Evolutionary conservation across 352 stramenopile species (phyloP), one percentile per base, ranked within the genome.

Genomic region (Halophytophthora batemanensis): DNA sequence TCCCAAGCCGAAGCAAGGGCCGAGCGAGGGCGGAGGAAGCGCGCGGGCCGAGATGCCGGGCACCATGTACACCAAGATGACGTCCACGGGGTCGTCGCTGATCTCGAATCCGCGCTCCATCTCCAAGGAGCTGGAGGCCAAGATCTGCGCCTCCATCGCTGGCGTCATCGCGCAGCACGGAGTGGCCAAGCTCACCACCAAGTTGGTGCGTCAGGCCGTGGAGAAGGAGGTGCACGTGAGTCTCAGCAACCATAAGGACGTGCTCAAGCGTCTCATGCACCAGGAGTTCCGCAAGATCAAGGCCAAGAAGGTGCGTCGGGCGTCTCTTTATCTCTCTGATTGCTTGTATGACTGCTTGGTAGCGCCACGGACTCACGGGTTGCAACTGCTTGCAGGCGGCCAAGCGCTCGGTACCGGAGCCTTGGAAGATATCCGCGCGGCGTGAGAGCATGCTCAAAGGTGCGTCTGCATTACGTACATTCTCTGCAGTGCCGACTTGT

Each of bases 241-340:
- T 53, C 71, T 95, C 31, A 78, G 75, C 53, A 91, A 83, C 69
- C 84, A 95, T 71, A 93, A 93, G 53, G 84, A 95, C 41, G 73
- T 93, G 45, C 77, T 95, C 45, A 95, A 95, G 74, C 82, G 84
- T 15, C 59, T 95, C 22, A 91, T 95, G 82, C 84, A 92, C 53
- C 79, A 90, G 44, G 82, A 93, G 49, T 71, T 93, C 28, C 75
- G 82, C 33, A 85, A 86, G 35, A 62, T 87, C 47, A 90, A 90
- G 53, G 69, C 79, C 14, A 65, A 87, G 43, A 89, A 90, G 55
- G 64, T 86, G 29, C 21, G 39, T 28, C 22, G 2, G 17, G 2
- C 34, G 4, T 31, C 25, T 31, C 25, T 31, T 31, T 53, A 22
- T n/a, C 17, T 22, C 19, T 51, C 18, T 10, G 8, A 11, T 40